phyloP scores from a whole-genome alignment of 768 basidiomycete genomes.

The Lactarius psammicola region DNA sequence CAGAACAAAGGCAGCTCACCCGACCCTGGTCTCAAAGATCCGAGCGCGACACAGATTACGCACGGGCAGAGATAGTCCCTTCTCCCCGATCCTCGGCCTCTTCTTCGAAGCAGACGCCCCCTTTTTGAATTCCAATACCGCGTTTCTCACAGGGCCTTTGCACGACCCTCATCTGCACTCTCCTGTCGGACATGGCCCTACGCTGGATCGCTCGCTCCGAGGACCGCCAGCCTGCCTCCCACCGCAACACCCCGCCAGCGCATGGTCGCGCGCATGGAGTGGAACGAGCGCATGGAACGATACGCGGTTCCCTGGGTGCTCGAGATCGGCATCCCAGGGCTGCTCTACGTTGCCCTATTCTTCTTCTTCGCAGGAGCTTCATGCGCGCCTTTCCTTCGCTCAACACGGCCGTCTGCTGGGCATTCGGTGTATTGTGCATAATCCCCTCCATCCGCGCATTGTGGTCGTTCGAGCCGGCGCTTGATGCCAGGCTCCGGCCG shows the following conservation, averaged over 20 bases:
- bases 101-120: slow-evolving; percentile 16
- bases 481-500: slow-evolving; percentile 13
- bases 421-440: not conserved
- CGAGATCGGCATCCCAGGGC: slow-evolving; percentile 17
- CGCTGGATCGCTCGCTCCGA: slow-evolving; percentile 20
- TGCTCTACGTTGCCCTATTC: slow-evolving; percentile 11
- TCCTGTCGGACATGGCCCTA: slow-evolving; percentile 18
- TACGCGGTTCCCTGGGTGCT: slow-evolving; percentile 14
- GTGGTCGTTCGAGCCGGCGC: slow-evolving; percentile 18
- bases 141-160: slow-evolving; percentile 19
- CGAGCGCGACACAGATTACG: slow-evolving; percentile 18
- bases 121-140: slow-evolving; percentile 13
- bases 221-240: not conserved
- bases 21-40: slow-evolving; percentile 8
- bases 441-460: not conserved
- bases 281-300: slow-evolving; percentile 19
- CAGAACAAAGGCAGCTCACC: slow-evolving; percentile 18
- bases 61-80: slow-evolving; percentile 1
- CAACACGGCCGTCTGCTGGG: not conserved
- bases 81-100: slow-evolving; percentile 23
- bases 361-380: slow-evolving; percentile 11
- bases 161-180: slow-evolving; percentile 15
- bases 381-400: slow-evolving; percentile 8
- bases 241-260: slow-evolving; percentile 12
- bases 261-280: slow-evolving; percentile 22